These are phyloP conservation scores for Shiraia sp. DNA, from an alignment of 2,329 filamentous ascomycete genomes.

Conservation along the genomic window DNA sequence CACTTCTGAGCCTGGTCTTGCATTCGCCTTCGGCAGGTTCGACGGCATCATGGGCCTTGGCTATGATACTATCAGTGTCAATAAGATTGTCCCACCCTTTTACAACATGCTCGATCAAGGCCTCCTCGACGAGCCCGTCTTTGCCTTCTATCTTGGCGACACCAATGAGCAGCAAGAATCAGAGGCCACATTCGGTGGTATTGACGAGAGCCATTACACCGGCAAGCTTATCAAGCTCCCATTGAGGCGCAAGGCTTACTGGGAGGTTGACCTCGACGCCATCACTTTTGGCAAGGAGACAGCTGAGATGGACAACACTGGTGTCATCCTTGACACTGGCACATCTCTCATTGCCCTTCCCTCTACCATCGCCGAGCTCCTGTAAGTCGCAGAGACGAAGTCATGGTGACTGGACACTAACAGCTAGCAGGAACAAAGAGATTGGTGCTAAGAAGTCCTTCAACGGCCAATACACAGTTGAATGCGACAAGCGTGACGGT, in stretches of 20 bases:
- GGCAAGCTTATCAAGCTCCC: slow-evolving; percentile 93
- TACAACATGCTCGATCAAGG: slow-evolving; percentile 93
- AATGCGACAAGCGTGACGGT: slow-evolving; percentile 79
- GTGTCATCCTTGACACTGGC: slow-evolving; percentile 96
- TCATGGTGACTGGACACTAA: slow-evolving; percentile 14
- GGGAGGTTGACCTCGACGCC: slow-evolving; percentile 95
- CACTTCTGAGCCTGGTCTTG: slow-evolving; percentile 91
- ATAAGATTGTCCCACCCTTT: slow-evolving; percentile 91
- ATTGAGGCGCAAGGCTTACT: slow-evolving; percentile 97
- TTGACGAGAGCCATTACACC: slow-evolving; percentile 78
- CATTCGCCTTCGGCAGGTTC: slow-evolving; percentile 96
- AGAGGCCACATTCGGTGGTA: slow-evolving; percentile 86
- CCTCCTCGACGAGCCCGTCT: slow-evolving; percentile 87
- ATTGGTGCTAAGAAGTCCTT: slow-evolving; percentile 98
- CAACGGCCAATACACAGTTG: slow-evolving; percentile 94
- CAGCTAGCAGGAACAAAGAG: slow-evolving; percentile 71
- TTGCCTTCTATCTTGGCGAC: slow-evolving; percentile 92
- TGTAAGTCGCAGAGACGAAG: slow-evolving; percentile 54
- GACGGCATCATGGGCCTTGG: slow-evolving; percentile 95
- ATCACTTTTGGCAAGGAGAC: slow-evolving; percentile 85
- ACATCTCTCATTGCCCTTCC: slow-evolving; percentile 97
- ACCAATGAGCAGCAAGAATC: slow-evolving; percentile 73
- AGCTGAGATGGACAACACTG: slow-evolving; percentile 90
- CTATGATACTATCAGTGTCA: slow-evolving; percentile 96
- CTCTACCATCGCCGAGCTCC: slow-evolving; percentile 85